Percentiles rank a stretch among this genome's conserved stretches.
Evolutionary conservation across 2,329 filamentous ascomycete genomes (phyloP).

Genomic region (Aureobasidium sp.): DNA sequence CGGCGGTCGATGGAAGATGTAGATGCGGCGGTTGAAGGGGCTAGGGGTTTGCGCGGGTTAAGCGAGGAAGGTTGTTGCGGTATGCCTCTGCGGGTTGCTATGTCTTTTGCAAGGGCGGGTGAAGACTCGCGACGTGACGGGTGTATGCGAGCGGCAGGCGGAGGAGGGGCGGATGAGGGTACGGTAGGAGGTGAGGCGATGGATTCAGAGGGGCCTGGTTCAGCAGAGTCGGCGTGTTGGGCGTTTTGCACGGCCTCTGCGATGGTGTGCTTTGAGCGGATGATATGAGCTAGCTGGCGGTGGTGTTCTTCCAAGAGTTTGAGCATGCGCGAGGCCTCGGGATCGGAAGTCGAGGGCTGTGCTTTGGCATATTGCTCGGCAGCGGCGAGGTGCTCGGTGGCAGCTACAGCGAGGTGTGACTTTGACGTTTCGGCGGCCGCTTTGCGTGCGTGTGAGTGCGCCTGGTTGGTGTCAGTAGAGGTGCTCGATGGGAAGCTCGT

Average conservation of each 20-base stretch:
- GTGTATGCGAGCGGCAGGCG: not conserved
- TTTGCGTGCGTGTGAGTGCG: slow-evolving; percentile 80
- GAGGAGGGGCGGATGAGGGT: not conserved
- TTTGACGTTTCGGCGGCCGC: slow-evolving; percentile 63
- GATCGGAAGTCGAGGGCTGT: slow-evolving; percentile 58
- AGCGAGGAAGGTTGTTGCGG: slow-evolving; percentile 20
- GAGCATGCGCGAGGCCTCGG: slow-evolving; percentile 69
- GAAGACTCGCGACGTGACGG: slow-evolving; percentile 24
- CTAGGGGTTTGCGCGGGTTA: not conserved
- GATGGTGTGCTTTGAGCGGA: slow-evolving; percentile 54
- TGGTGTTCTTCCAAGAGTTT: slow-evolving; percentile 83
- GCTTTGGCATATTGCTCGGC: slow-evolving; percentile 83
- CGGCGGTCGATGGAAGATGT: not conserved
- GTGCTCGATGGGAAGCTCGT: not conserved
- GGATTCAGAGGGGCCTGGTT: not conserved
- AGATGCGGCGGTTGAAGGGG: not conserved
- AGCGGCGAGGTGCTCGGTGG: slow-evolving; percentile 79
- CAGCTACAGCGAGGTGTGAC: slow-evolving; percentile 67
- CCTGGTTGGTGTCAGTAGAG: slow-evolving; percentile 39
- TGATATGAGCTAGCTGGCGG: slow-evolving; percentile 67
- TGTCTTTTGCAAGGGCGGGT: slow-evolving; percentile 29
- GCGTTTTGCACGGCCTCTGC: slow-evolving; percentile 35
- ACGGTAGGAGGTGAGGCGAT: not conserved
- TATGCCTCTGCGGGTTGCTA: slow-evolving; percentile 30
- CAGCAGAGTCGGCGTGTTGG: slow-evolving; percentile 19